phyloP scores from a whole-genome alignment of 495 filamentous ascomycete species.

The Penicillium canariense region DNA sequence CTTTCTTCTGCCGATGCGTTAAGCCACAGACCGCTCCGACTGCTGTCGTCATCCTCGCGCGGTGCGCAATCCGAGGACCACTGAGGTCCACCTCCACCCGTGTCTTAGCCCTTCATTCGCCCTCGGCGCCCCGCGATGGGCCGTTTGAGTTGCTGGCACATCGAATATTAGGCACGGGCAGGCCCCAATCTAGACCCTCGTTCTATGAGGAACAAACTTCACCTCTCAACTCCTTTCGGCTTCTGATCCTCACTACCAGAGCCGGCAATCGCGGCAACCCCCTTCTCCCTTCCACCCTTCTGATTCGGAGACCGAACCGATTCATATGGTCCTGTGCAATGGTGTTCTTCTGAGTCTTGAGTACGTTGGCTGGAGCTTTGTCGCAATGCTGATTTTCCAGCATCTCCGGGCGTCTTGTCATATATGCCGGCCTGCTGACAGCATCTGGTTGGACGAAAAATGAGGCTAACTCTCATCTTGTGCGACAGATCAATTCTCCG shows the following conservation, averaged over 20 bases:
- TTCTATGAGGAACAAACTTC: background rate
- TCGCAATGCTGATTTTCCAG: too few species aligned
- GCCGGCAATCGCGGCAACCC: background rate
- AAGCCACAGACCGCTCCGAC: background rate
- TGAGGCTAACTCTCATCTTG: slow-evolving; percentile 11
- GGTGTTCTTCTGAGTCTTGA: background rate
- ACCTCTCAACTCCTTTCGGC: background rate
- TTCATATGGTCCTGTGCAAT: background rate
- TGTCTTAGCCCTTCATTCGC: slow-evolving; percentile 4
- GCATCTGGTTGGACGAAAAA: background rate
- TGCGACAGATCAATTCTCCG: slow-evolving; percentile 21
- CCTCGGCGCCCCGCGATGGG: slow-evolving; percentile 4
- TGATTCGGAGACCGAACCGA: background rate
- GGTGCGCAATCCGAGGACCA: slow-evolving; percentile 2
- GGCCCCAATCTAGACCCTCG: slow-evolving; percentile 2
- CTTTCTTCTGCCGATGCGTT: background rate
- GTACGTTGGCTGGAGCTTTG: background rate
- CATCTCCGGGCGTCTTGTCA: too few species aligned
- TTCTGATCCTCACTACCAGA: background rate
- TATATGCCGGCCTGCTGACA: background rate
- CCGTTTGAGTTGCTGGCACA: background rate
- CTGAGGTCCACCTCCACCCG: slow-evolving; percentile 3
- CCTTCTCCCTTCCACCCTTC: background rate
- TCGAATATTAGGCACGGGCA: slow-evolving; percentile 1
- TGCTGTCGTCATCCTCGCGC: slow-evolving; percentile 7